Evolutionary conservation across 495 filamentous ascomycete species (phyloP).

Genomic region (Cetradonia linearis): DNA sequence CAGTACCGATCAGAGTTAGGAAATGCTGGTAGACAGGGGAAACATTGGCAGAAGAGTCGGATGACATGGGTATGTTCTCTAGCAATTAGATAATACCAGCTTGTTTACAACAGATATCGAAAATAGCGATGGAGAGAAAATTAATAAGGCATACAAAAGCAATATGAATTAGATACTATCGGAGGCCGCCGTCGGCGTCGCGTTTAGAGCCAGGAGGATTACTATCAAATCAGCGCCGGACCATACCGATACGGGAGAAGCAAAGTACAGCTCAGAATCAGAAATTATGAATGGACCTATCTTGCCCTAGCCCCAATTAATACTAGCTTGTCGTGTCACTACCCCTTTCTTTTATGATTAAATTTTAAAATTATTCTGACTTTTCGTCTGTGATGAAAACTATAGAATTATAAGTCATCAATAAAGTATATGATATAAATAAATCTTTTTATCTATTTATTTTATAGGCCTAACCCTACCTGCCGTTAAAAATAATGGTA

Average conservation of each 20-base stretch:
- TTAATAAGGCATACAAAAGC: neutral
- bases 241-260: neutral
- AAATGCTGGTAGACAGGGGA: neutral
- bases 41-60: neutral
- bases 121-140: neutral
- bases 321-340: too few species aligned
- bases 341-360: too few species aligned
- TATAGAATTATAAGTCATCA: too few species aligned
- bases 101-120: neutral
- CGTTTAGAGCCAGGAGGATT: neutral
- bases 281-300: too few species aligned
- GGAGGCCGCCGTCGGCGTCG: slow-evolving; percentile 8
- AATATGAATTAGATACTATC: neutral
- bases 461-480: too few species aligned
- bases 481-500: too few species aligned
- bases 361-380: too few species aligned
- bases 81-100: neutral
- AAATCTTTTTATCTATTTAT: too few species aligned
- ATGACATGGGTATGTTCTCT: neutral
- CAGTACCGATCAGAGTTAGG: neutral
- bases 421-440: too few species aligned
- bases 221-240: neutral
- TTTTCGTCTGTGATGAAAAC: too few species aligned
- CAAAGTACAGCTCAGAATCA: neutral
- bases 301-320: too few species aligned